Percentiles rank a stretch among this genome's conserved stretches.
Conservation (phyloP, 176 grass and related monocot genomes). For the Guadua angustifolia region DNA sequence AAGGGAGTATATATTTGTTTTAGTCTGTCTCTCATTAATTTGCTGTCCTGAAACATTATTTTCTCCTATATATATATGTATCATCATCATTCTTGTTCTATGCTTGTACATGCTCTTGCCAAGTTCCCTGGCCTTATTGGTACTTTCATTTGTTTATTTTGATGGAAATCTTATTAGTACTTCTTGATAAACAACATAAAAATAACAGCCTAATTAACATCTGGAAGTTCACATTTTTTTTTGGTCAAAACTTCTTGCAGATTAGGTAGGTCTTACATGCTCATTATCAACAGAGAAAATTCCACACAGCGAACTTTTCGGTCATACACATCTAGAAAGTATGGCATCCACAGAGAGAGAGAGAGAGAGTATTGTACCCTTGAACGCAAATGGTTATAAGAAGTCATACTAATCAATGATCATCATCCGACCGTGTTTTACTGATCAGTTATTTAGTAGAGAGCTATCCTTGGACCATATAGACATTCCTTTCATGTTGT, state of each 20-base stretch:
- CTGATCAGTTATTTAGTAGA: neutral
- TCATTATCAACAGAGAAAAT: neutral
- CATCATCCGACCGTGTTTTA: conserved; percentile 14
- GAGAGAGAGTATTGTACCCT: neutral
- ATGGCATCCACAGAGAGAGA: too few species aligned
- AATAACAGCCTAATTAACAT: neutral
- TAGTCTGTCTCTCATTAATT: neutral
- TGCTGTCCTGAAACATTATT: neutral
- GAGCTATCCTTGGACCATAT: neutral
- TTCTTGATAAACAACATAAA: neutral
- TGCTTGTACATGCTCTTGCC: neutral
- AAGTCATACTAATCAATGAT: neutral
- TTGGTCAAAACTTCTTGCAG: too few species aligned
- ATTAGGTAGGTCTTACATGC: too few species aligned
- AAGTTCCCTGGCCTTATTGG: neutral
- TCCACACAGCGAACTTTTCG: neutral
- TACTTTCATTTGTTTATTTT: too few species aligned
- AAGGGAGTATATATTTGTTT: neutral
- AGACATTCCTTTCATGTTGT: conserved; percentile 28
- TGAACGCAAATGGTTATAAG: neutral
- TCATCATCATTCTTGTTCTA: too few species aligned
- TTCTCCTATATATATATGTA: too few species aligned
- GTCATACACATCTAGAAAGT: neutral
- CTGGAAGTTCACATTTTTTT: neutral
- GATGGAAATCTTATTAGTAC: too few species aligned